A percentile compares a stretch with the other conserved stretches of the same genome.
Evolutionary conservation across 345 rosid genomes (phyloP).

Genomic region (Hibiscus trionum): DNA sequence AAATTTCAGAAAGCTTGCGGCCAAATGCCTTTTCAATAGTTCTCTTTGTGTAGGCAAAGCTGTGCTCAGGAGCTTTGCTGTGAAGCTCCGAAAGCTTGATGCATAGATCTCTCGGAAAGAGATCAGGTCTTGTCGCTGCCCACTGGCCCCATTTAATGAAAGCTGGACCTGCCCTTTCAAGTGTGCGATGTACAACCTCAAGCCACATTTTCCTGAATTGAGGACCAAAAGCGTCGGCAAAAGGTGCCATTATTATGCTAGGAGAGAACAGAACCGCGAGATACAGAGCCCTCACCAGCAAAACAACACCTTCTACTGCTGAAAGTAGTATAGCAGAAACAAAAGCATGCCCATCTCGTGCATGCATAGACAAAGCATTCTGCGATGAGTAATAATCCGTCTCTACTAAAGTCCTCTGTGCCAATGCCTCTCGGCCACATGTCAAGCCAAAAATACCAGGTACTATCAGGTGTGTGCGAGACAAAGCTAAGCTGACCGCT

Average conservation of each 20-base stretch:
- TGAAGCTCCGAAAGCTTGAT: slow-evolving; percentile 87
- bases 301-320: slow-evolving; percentile 42
- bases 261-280: slow-evolving; percentile 68
- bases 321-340: slow-evolving; percentile 40
- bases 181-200: slow-evolving; percentile 60
- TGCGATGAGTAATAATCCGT: slow-evolving; percentile 38
- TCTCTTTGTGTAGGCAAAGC: slow-evolving; percentile 73
- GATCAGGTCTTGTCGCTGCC: slow-evolving; percentile 97
- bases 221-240: slow-evolving; percentile 50
- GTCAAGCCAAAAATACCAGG: slow-evolving; percentile 56
- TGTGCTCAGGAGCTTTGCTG: slow-evolving; percentile 82
- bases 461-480: slow-evolving; percentile 48
- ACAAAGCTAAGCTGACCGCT: slow-evolving; percentile 66
- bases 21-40: slow-evolving; percentile 87
- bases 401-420: slow-evolving; percentile 20
- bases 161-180: slow-evolving; percentile 93
- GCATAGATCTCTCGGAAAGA: slow-evolving; percentile 83
- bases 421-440: slow-evolving; percentile 47
- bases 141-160: slow-evolving; percentile 99
- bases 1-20: slow-evolving; percentile 74
- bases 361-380: slow-evolving; percentile 46
- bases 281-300: slow-evolving; percentile 68
- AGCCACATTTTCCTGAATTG: slow-evolving; percentile 56
- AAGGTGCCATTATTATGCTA: slow-evolving; percentile 69
- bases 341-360: slow-evolving; percentile 50